These are phyloP conservation scores for Monosporozyma aerobia DNA, from an alignment of 805 yeast genomes.

Conservation along the genomic window DNA sequence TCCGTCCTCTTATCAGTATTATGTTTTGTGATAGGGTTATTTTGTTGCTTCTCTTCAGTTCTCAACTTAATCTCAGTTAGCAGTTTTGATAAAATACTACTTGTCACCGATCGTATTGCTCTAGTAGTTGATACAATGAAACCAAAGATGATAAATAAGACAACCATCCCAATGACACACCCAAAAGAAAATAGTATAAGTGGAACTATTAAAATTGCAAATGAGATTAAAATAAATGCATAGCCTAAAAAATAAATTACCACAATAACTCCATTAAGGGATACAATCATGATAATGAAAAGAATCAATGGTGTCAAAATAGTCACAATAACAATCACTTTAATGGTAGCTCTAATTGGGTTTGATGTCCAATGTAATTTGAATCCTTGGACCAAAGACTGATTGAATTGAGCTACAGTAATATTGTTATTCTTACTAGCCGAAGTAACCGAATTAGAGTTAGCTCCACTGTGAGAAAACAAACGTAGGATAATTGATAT, in stretches of 20 bases:
- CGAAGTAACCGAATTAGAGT: background rate
- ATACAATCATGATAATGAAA: constrained; percentile 13
- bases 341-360: constrained; percentile 18
- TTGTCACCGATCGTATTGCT: background rate
- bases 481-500: background rate
- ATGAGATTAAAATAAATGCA: constrained; percentile 13
- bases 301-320: constrained; percentile 7
- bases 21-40: background rate
- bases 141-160: constrained; percentile 24
- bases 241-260: constrained; percentile 19
- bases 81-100: background rate
- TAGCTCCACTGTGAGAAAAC: background rate
- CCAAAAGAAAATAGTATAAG: constrained; percentile 19
- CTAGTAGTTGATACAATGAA: constrained; percentile 13
- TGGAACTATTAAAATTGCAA: constrained; percentile 24
- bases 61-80: background rate
- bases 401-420: background rate
- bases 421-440: background rate
- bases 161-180: constrained; percentile 23
- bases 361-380: constrained; percentile 8
- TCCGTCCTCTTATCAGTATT: background rate
- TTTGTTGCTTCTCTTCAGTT: background rate
- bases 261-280: constrained; percentile 17
- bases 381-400: background rate
- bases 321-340: constrained; percentile 4